Conservation (phyloP, 2,329 filamentous ascomycete genomes). For the Lachnum nothofagi region DNA sequence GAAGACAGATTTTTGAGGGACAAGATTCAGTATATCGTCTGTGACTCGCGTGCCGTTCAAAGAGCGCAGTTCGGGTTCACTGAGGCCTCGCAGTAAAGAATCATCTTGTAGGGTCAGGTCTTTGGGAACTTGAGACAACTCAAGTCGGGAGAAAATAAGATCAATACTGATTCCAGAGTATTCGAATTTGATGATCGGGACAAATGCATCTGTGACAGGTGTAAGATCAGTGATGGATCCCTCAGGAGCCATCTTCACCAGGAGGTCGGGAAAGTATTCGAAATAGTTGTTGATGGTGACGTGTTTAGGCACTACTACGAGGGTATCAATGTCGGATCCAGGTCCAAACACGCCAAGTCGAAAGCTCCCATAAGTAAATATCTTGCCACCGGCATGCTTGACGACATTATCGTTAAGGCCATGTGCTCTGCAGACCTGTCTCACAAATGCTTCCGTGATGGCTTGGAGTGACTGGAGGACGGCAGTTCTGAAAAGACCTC, state of each 20-base stretch:
- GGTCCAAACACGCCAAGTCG: conserved; percentile 90
- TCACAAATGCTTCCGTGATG: conserved; percentile 82
- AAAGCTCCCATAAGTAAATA: conserved; percentile 96
- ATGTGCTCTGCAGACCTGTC: conserved; percentile 56
- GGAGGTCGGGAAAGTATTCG: conserved; percentile 72
- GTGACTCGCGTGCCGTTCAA: conserved; percentile 93
- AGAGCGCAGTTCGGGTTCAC: conserved; percentile 80
- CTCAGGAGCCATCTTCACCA: conserved; percentile 68
- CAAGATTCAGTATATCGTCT: conserved; percentile 81
- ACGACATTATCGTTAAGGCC: conserved; percentile 69
- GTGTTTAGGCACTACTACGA: conserved; percentile 86
- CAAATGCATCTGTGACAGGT: conserved; percentile 82
- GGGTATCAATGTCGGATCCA: conserved; percentile 94
- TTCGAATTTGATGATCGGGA: conserved; percentile 96
- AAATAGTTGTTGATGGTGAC: conserved; percentile 90
- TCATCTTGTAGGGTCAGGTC: conserved; percentile 77
- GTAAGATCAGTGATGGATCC: conserved; percentile 81
- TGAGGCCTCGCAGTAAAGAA: conserved; percentile 75
- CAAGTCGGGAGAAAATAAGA: conserved; percentile 77
- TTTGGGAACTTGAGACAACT: conserved; percentile 64
- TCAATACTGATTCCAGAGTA: conserved; percentile 90
- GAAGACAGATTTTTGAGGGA: conserved; percentile 87
- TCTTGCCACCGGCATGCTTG: conserved; percentile 80
- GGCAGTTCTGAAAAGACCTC: conserved; percentile 39
- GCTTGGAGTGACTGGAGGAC: conserved; percentile 73